Evolutionary conservation across 202 grass and related monocot genomes (phyloP), one percentile per base, ranked within the genome.

Genomic region (Eragrostis tef): DNA sequence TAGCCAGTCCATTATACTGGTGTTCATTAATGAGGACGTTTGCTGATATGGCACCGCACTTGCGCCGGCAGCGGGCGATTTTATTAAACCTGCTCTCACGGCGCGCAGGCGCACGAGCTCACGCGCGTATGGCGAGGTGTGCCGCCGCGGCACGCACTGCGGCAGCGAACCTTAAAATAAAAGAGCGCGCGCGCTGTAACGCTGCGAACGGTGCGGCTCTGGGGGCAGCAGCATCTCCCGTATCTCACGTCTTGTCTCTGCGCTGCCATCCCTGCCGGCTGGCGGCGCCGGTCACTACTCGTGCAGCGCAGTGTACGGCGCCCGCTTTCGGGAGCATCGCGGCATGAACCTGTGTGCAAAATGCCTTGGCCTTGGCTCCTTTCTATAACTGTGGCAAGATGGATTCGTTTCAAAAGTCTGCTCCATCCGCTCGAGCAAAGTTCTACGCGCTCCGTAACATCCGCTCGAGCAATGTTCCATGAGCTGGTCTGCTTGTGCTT

Each of bases 191-290:
- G 39, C 59, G 61, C 43, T 43, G 65, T 45, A 68, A 69, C 44
- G 47, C 44, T 9, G 24, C 9, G 48, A 58, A 39, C 36, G 5
- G 31, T 42, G 59, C n/a, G 16, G 49, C 20, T n/a, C 13, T 24
- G 64, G 0, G 9, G 56, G 42, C 75, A 36, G 78, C 78, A 34
- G 68, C 76, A 66, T 86, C 75, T 86, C 36, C 59, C 67, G 84
- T 48, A 86, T 86, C 84, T 66, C 68, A 80, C 49, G 84, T 80
- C 84, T 57, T 58, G 76, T 86, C 84, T 86, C 84, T 34, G 41
- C 43, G 59, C 51, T 44, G 43, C 69, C 68, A 73, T 85, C 75
- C 58, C 13, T 64, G 67, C 80, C 20, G 70, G 3, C 77, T 42
- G n/a, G n/a, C n/a, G n/a, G n/a, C n/a, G n/a, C n/a, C n/a, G n/a